phyloP scores from a whole-genome alignment of 768 basidiomycete genomes.

The Omphalotus guepiniiformis region DNA sequence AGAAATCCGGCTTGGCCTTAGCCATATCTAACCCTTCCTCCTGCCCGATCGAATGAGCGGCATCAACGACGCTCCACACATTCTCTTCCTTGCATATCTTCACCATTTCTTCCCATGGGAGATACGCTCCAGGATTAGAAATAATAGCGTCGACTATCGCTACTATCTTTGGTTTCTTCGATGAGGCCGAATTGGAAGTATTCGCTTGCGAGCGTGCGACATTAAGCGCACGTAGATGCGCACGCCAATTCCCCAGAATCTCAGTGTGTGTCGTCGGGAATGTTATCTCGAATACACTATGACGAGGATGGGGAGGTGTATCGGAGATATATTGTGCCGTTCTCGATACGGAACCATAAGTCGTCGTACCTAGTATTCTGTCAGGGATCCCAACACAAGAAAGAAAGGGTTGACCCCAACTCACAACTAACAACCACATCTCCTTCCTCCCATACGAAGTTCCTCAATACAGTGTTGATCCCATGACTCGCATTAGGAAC shows the following conservation, averaged over 20 bases:
- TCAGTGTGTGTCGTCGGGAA: slow-evolving; percentile 49
- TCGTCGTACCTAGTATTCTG: slow-evolving; percentile 41
- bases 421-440: slow-evolving; percentile 65
- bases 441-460: slow-evolving; percentile 61
- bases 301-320: slow-evolving; percentile 37
- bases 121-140: slow-evolving; percentile 43
- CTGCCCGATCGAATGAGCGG: slow-evolving; percentile 64
- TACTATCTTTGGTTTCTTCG: slow-evolving; percentile 35
- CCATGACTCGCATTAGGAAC: slow-evolving; percentile 62
- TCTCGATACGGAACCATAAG: slow-evolving; percentile 48
- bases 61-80: slow-evolving; percentile 54
- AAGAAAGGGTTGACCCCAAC: no score
- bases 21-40: slow-evolving; percentile 47
- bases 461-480: slow-evolving; percentile 61
- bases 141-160: slow-evolving; percentile 53
- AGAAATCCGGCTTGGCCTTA: slow-evolving; percentile 52
- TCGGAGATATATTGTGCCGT: slow-evolving; percentile 51
- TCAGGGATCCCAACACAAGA: slow-evolving; percentile 1
- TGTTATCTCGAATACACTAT: slow-evolving; percentile 39
- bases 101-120: slow-evolving; percentile 62
- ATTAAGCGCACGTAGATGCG: slow-evolving; percentile 21
- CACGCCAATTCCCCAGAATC: slow-evolving; percentile 49
- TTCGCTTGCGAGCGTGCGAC: neutral
- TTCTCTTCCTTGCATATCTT: slow-evolving; percentile 50
- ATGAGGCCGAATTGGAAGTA: neutral